Base-by-base conservation (phyloP, 371 early-diverging fungal genomes). In the Rhizomucor pusillus region DNA sequence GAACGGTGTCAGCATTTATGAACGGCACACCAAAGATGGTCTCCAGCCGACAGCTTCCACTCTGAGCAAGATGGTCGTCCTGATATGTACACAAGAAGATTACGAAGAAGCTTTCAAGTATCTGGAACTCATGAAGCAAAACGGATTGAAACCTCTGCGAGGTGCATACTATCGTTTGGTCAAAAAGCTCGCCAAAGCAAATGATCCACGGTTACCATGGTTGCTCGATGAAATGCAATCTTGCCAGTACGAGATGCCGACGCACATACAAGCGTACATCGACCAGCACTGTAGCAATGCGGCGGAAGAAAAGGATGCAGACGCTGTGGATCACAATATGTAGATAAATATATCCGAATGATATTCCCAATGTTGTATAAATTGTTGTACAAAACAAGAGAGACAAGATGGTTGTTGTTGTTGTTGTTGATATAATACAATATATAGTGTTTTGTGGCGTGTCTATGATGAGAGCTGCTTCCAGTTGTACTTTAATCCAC, bases 51-150 rank as follows among this genome's bases (percentile, higher is more conserved):
- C 73, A 1, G 56, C 63, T 24, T 66, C 65, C 0, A 73, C 83
- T 0, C 75, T 87, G 54, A 81, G 77, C 60, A 77, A 76, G 22
- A 76, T 91, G 84, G 75, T 87, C 6, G 50, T 65, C 0, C 50
- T 88, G 19, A 63, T 60, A 37, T 71, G 75, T n/a, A 77, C 76
- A 0, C 79, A 82, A 51, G 76, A 75, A 14, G 75, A 85, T 63
- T 91, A 88, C 56, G 89, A 90, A 62, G 87, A 84, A 20, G 90
- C 88, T 9, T 91, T 91, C 54, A 64, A 66, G 39, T 90, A 88
- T 45, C 63, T 91, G 56, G 89, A 90, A 65, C 71, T 85, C 39
- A 87, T 88, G 85, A 87, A 88, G 62, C 59, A 77, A 14, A 65
- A 69, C 18, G 71, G 73, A 29, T 71, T 85, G 56, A 67, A 78